These are phyloP conservation scores for Moesziomyces sp. DNA, from an alignment of 1,284 basidiomycete species.

Conservation along the genomic window DNA sequence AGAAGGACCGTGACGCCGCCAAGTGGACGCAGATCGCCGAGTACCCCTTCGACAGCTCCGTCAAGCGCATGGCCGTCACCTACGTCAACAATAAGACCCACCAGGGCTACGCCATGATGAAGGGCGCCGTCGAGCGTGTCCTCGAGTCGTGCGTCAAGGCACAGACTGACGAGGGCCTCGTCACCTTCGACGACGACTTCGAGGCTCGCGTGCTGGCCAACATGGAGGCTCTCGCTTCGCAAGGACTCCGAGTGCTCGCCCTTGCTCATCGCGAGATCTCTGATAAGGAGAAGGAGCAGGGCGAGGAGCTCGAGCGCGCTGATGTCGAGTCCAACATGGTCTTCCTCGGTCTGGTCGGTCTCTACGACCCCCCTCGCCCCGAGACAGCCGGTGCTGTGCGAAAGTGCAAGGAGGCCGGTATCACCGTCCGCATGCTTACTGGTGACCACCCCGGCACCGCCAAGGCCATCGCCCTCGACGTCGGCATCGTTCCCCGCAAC, in stretches of 20 bases:
- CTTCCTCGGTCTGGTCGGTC: slow-evolving; percentile 76
- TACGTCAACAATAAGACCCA: slow-evolving; percentile 64
- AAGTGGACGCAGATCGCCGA: slow-evolving; percentile 70
- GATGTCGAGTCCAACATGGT: slow-evolving; percentile 74
- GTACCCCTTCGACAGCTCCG: slow-evolving; percentile 64
- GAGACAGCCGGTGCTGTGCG: slow-evolving; percentile 76
- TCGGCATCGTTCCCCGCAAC: slow-evolving; percentile 72
- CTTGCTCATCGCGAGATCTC: slow-evolving; percentile 57
- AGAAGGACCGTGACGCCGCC: slow-evolving; percentile 33
- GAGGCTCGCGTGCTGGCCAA: slow-evolving; percentile 52
- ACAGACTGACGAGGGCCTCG: slow-evolving; percentile 63
- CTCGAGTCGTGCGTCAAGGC: slow-evolving; percentile 57
- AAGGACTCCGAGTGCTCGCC: slow-evolving; percentile 64
- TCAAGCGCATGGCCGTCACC: slow-evolving; percentile 69
- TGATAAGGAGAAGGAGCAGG: slow-evolving; percentile 45
- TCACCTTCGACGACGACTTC: slow-evolving; percentile 54
- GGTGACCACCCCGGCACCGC: slow-evolving; percentile 70
- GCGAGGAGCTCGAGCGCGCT: slow-evolving; percentile 51
- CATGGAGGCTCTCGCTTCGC: slow-evolving; percentile 62
- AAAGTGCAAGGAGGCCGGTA: slow-evolving; percentile 75
- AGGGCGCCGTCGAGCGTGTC: slow-evolving; percentile 65
- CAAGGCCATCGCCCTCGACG: slow-evolving; percentile 69
- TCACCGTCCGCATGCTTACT: slow-evolving; percentile 77
- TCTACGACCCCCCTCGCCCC: slow-evolving; percentile 77
- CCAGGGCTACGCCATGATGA: slow-evolving; percentile 62